Evolutionary conservation across 106 monocot genomes (phyloP).

Genomic region (Posidonia australis): DNA sequence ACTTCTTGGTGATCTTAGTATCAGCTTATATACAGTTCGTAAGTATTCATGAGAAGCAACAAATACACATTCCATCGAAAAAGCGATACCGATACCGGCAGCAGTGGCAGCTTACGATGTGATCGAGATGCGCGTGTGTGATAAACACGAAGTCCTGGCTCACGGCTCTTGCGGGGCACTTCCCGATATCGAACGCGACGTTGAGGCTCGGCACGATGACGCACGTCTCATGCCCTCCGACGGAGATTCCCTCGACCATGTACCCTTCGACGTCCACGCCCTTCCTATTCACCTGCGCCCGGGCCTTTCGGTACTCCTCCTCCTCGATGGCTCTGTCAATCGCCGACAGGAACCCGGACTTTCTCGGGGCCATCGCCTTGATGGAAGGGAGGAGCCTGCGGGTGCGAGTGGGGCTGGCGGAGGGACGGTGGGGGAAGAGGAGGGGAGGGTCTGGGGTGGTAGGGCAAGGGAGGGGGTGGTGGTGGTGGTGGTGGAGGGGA

Average conservation of each 20-base stretch:
- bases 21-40: too few species aligned
- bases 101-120: slow-evolving; percentile 54
- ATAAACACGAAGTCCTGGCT: slow-evolving; percentile 87
- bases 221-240: slow-evolving; percentile 91
- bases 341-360: slow-evolving; percentile 43
- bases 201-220: slow-evolving; percentile 69
- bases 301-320: slow-evolving; percentile 77
- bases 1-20: too few species aligned
- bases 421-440: not conserved
- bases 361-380: slow-evolving; percentile 18
- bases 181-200: slow-evolving; percentile 74
- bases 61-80: not conserved
- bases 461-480: not conserved
- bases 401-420: slow-evolving; percentile 2
- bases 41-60: not conserved
- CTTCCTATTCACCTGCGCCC: slow-evolving; percentile 71
- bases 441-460: not conserved
- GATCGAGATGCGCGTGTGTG: slow-evolving; percentile 89
- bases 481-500: not conserved
- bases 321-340: slow-evolving; percentile 61
- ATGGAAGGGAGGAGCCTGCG: too few species aligned
- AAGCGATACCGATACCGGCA: not conserved
- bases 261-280: slow-evolving; percentile 89
- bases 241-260: slow-evolving; percentile 62
- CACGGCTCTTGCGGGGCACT: slow-evolving; percentile 67